Evolutionary conservation across 805 yeast species (phyloP), one percentile per base, ranked within the genome.

Genomic region (Saccharomycopsis olivae): DNA sequence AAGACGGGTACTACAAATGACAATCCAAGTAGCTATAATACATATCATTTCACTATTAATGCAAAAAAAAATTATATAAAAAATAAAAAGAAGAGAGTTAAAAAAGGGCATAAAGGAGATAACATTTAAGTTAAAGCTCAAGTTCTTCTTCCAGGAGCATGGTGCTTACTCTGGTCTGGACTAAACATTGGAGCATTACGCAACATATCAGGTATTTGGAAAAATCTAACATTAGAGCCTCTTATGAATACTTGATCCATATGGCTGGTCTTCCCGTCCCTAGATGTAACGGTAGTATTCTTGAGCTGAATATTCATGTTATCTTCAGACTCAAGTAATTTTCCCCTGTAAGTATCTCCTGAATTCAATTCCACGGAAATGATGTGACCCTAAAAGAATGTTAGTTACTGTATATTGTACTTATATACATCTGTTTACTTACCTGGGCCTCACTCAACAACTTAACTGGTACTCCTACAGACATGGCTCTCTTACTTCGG

Each of bases 281-380:
- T 63, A 20, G 76, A 73, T 0, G 96, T 88, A 35, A 82, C 76
- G 1, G 81, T 73, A 30, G 82, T 94, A 54, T 89, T 95, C 47
- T 73, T 65, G 36, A 89, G 59, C 46, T 88, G 94, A 19, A 89
- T 75, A 56, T 89, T 89, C 97, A 89, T 92, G 58, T 81, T 88
- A 53, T 89, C 97, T 60, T 89, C 96, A 58, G 80, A 78, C 53
- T 82, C 95, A 3, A 80, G 56, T 34, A 89, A 68, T 55, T 81
- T 86, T 2, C 98, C 98, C 28, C 94, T 68, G 55, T 89, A 89
- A 0, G 82, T 73, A 47, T 82, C 88, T 2, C 97, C 97, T 1
- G 87, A 76, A 19, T 73, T 72, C 38, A 89, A 71, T 57, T 89
- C 98, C 14, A 89, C 57, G 1, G 94, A 75, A 6, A 89, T 77